Percentiles rank a stretch among this genome's conserved stretches.
Evolutionary conservation across 805 yeast species (phyloP).

Genomic region (Saccharomycopsis lassenensis): DNA sequence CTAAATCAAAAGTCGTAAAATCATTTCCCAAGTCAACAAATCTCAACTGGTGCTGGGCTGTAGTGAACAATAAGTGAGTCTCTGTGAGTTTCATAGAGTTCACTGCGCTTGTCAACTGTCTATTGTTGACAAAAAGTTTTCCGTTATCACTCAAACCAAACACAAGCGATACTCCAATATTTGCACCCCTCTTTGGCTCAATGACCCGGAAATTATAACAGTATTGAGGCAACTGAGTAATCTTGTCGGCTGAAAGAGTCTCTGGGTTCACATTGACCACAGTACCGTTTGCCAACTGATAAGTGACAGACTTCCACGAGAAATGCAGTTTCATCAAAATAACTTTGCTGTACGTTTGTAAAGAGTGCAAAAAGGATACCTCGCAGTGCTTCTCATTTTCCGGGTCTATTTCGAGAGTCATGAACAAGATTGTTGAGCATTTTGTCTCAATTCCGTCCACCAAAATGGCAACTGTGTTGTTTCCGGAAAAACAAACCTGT

Average conservation of each 20-base stretch:
- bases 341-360: slow-evolving; percentile 39
- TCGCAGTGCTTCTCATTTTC: slow-evolving; percentile 28
- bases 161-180: slow-evolving; percentile 29
- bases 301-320: slow-evolving; percentile 40
- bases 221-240: slow-evolving; percentile 55
- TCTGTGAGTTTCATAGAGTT: slow-evolving; percentile 74
- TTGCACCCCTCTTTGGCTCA: too few relatives aligned
- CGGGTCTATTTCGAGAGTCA: slow-evolving; percentile 40
- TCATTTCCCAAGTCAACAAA: slow-evolving; percentile 55
- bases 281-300: slow-evolving; percentile 55
- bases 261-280: slow-evolving; percentile 31
- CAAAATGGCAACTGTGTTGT: slow-evolving; percentile 45
- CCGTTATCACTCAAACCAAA: slow-evolving; percentile 75
- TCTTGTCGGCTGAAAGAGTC: slow-evolving; percentile 21
- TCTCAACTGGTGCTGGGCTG: slow-evolving; percentile 75
- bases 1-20: slow-evolving; percentile 28
- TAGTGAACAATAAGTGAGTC: slow-evolving; percentile 66
- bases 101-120: slow-evolving; percentile 56
- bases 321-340: slow-evolving; percentile 46
- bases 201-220: slow-evolving; percentile 49
- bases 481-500: slow-evolving; percentile 50
- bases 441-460: slow-evolving; percentile 34
- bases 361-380: slow-evolving; percentile 31
- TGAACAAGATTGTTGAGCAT: slow-evolving; percentile 39
- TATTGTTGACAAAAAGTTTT: slow-evolving; percentile 53